Evolutionary conservation across 495 filamentous ascomycete genomes (phyloP).

Genomic region (Podospora didyma): DNA sequence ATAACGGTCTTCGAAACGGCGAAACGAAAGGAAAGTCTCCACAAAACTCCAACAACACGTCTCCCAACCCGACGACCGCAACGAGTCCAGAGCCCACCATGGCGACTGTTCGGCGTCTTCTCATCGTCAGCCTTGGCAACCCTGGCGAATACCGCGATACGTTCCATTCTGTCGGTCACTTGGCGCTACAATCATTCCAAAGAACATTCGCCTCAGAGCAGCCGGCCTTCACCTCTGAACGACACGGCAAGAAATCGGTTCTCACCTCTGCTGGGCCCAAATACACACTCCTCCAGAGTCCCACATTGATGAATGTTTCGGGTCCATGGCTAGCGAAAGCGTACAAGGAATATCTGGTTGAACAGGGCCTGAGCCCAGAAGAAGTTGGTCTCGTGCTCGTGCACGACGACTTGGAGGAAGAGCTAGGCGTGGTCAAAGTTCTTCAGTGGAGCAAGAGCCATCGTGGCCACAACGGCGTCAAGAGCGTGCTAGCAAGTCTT

Average conservation of each 20-base stretch:
- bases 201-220: conserved; percentile 38
- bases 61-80: neutral
- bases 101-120: conserved; percentile 31
- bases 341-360: conserved; percentile 36
- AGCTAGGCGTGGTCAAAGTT: conserved; percentile 60
- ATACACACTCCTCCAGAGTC: conserved; percentile 65
- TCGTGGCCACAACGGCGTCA: conserved; percentile 77
- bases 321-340: conserved; percentile 51
- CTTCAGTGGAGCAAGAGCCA: conserved; percentile 55
- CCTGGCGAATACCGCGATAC: conserved; percentile 57
- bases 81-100: conserved; percentile 11
- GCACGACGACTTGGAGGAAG: conserved; percentile 78
- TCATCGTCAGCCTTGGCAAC: conserved; percentile 48
- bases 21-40: too few species aligned
- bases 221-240: conserved; percentile 41
- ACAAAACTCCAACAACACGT: too few species aligned
- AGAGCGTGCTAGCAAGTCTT: conserved; percentile 55
- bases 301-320: conserved; percentile 71
- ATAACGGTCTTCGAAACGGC: too few species aligned
- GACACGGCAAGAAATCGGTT: conserved; percentile 37
- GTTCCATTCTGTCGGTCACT: conserved; percentile 79
- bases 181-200: conserved; percentile 55
- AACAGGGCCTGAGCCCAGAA: conserved; percentile 20
- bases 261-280: conserved; percentile 37
- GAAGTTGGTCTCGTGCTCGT: conserved; percentile 61